A percentile compares a stretch with the other conserved stretches of the same genome.
Conservation (phyloP, 202 grass and related monocot genomes). For the Sporobolus alterniflorus region DNA sequence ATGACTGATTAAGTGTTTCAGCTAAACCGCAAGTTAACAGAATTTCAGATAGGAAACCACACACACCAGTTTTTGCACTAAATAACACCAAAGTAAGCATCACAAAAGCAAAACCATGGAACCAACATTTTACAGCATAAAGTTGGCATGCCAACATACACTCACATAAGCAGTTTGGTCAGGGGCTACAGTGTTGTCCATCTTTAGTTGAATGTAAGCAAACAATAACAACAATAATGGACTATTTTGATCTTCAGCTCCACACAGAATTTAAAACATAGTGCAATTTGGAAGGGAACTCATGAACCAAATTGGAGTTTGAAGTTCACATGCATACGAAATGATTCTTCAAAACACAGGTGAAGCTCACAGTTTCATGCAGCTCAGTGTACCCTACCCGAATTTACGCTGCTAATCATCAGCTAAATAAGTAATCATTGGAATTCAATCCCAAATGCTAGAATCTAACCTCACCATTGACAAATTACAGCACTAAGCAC, state of each 20-base stretch:
- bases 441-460: neutral
- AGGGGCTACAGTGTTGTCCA: neutral
- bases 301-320: neutral
- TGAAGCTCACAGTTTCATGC: neutral
- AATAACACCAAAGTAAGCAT: constrained; percentile 1
- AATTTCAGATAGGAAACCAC: constrained; percentile 3
- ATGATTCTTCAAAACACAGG: neutral
- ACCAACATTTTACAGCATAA: constrained; percentile 21
- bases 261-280: neutral
- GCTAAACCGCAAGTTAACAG: neutral
- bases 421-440: neutral
- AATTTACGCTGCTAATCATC: neutral
- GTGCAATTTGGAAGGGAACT: neutral
- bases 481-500: neutral
- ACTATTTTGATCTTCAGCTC: neutral
- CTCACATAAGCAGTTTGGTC: neutral
- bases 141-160: constrained; percentile 8
- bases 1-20: neutral
- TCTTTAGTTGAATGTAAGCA: constrained; percentile 9
- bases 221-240: constrained; percentile 11
- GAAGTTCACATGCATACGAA: constrained; percentile 10
- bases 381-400: neutral
- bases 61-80: neutral
- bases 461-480: neutral
- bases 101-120: constrained; percentile 11